Base-by-base conservation (phyloP, 2,329 filamentous ascomycete genomes). In the Fusarium torreyae region DNA sequence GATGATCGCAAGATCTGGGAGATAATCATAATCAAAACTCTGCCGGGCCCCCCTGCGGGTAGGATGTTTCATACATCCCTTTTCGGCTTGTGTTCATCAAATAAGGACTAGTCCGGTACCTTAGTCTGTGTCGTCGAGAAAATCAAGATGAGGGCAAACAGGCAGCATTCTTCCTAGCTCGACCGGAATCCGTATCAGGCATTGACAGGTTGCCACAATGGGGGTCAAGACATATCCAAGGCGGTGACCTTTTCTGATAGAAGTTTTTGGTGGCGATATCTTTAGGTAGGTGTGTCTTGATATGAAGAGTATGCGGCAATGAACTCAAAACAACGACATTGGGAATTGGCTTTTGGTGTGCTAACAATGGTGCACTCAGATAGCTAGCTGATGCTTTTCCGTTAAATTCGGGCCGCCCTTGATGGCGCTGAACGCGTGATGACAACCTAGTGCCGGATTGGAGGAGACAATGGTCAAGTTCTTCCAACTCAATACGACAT, bases 61-160 rank as follows among this genome's bases (percentile, higher is more conserved):
- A 22, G 18, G 34, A 49, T 71, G 71, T 75, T 75, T 75, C 73
- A 75, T 61, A 40, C 63, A 63, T 63, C 69, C 61, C 49, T 46
- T 73, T 70, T 71, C 50, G 61, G 71, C 34, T 48, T 70, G 42
- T 55, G 22, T 20, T 34, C 34, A 20, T 70, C 61, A 14, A 68
- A 74, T 70, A 44, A 31, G 71, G 69, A 55, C 55, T 71, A 70
- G 72, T 20, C 43, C n/a, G 49, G 40, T 24, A 53, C 43, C 42
- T 68, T 70, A 62, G 53, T 57, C 50, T 56, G 45, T 58, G 56
- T 36, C 36, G 17, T 24, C 22, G 31, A 54, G 56, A 48, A 56
- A 54, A 62, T 52, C 50, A 56, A 40, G 24, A 51, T n/a, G 26
- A 24, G 31, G 26, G 53, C 24, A 36, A 9, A 33, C 10, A 31